Evolutionary conservation across 2,329 filamentous ascomycete species (phyloP), one percentile per base, ranked within the genome.

Genomic region (Exophiala xenobiotica): DNA sequence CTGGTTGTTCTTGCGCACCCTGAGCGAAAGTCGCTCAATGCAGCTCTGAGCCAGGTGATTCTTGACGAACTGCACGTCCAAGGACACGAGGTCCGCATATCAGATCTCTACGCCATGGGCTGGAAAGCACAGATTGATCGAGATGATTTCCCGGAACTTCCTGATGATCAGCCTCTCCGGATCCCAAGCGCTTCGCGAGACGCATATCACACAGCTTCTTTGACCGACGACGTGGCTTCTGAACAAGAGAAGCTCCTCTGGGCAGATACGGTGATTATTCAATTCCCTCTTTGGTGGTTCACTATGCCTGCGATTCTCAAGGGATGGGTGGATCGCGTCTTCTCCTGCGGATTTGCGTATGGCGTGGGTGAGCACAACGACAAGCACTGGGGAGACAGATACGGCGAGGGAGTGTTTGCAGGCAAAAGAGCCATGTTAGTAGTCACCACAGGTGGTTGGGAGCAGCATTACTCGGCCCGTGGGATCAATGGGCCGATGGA

Each of bases 221-320:
- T 46, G 6, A 46, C 44, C 7, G 20, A 37, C 6, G 44, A 46
- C 20, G 44, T 46, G 29, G 14, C 18, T 16, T 16, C 31, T 4
- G 44, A 46, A 31, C 31, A 46, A 14, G 31, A 46, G 26, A 46
- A 46, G 29, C 44, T 46, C 23, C 29, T 38, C 19, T 38, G 44
- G 31, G 44, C 44, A 7, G 44, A 46, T 16, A 38, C 31, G 8
- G 44, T 46, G 11, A 35, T 46, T 8, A 24, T 46, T 11, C 44
- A 46, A 9, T 46, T 38, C 29, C 44, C 44, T 9, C 31, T 46
- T 11, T 46, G 44, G 44, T 46, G 44, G 44, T 46, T 11, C 31
- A 19, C 29, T 6, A 46, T 46, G 44, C 44, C 44, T 16, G 31
- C 44, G 11, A 46, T 46, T 19, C 44, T 46, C 3, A 46, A 46